Evolutionary conservation across 306 rosid species (phyloP).

Genomic region (Glycine tomentella): DNA sequence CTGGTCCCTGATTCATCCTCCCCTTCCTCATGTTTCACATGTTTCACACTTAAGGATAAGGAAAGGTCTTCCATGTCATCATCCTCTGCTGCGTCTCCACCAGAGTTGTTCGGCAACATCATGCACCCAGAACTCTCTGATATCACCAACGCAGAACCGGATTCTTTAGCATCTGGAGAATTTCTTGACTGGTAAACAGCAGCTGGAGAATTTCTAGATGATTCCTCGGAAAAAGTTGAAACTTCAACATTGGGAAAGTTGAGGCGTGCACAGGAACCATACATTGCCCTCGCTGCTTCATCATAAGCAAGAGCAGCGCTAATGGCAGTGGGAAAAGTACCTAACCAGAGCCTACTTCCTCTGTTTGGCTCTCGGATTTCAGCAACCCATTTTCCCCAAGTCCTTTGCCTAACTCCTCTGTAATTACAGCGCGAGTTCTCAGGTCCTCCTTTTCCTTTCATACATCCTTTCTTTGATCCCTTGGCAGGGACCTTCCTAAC

Average conservation of each 20-base stretch:
- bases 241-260: conserved; percentile 70
- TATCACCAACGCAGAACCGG: conserved; percentile 30
- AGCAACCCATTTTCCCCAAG: conserved; percentile 18
- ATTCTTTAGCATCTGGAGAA: conserved; percentile 33
- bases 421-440: conserved; percentile 61
- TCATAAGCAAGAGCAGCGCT: conserved; percentile 82
- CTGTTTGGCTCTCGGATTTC: conserved; percentile 14
- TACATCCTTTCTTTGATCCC: conserved; percentile 74
- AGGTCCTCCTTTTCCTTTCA: conserved; percentile 59
- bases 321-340: conserved; percentile 57
- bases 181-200: conserved; percentile 34
- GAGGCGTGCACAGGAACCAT: conserved; percentile 71
- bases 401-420: conserved; percentile 22
- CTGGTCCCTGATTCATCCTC: conserved; percentile 43
- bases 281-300: conserved; percentile 81
- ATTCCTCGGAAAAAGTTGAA: conserved; percentile 53
- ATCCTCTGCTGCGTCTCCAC: conserved; percentile 43
- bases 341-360: conserved; percentile 24
- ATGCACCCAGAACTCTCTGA: conserved; percentile 48
- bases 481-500: conserved; percentile 69
- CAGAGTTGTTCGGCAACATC: conserved; percentile 48
- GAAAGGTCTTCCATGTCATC: conserved; percentile 47
- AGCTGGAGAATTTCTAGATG: conserved; percentile 44
- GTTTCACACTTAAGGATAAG: conserved; percentile 45
- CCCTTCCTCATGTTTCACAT: conserved; percentile 47